phyloP scores from a whole-genome alignment of 2,329 filamentous ascomycete genomes.

The Tolypocladium endophyticum region DNA sequence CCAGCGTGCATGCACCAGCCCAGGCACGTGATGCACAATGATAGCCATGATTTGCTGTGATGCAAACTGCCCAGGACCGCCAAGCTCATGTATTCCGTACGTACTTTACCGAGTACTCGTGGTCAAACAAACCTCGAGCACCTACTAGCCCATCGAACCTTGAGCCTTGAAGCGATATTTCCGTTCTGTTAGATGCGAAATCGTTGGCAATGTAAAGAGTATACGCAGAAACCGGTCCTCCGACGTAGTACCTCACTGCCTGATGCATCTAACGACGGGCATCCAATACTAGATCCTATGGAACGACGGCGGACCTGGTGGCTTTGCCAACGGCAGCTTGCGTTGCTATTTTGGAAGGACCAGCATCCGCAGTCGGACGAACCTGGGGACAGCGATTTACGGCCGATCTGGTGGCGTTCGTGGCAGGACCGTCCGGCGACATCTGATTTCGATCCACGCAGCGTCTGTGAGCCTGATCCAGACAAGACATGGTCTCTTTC shows the following conservation, averaged over 20 bases:
- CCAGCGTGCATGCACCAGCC: neutral
- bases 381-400: too few species aligned
- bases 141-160: too few species aligned
- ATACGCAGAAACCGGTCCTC: too few species aligned
- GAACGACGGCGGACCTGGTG: too few species aligned
- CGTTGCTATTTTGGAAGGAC: neutral
- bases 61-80: neutral
- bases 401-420: neutral
- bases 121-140: neutral
- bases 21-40: neutral
- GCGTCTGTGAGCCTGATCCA: neutral
- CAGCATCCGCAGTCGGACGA: neutral
- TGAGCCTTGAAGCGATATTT: neutral
- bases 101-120: neutral
- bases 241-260: too few species aligned
- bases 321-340: too few species aligned
- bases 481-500: neutral
- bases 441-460: neutral
- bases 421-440: neutral
- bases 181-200: neutral
- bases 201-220: too few species aligned
- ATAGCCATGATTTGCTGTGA: neutral
- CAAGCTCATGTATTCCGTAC: neutral
- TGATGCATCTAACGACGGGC: neutral
- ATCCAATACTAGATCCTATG: neutral